Conservation (phyloP, 2,329 filamentous ascomycete species). For the Anthostomella pinea region DNA sequence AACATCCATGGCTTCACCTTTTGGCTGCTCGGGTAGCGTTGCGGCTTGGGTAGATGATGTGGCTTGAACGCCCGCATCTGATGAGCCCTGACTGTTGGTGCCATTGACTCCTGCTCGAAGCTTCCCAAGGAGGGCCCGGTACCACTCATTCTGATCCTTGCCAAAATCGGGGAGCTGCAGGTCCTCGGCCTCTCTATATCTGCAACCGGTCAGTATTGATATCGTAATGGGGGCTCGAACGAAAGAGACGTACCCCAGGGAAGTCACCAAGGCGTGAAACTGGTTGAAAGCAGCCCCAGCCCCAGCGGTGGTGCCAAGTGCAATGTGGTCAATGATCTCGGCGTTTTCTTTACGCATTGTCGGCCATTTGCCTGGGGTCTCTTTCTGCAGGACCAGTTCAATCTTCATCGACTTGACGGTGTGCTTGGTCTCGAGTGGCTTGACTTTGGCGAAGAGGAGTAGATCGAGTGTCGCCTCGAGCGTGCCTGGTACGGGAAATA, state of each 20-base stretch:
- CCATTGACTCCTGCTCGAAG: constrained; percentile 24
- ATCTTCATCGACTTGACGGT: constrained; percentile 75
- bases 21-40: constrained; percentile 4
- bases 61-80: constrained; percentile 8
- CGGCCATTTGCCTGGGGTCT: constrained; percentile 66
- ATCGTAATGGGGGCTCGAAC: not conserved
- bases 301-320: constrained; percentile 10
- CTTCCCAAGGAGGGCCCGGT: constrained; percentile 17
- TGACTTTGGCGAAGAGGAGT: constrained; percentile 64
- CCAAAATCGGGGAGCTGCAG: constrained; percentile 18
- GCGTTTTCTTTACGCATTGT: constrained; percentile 46
- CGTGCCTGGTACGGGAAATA: constrained; percentile 49
- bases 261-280: constrained; percentile 19
- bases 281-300: constrained; percentile 13
- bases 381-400: constrained; percentile 72
- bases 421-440: constrained; percentile 57
- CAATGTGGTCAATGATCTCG: constrained; percentile 27
- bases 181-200: constrained; percentile 18
- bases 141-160: constrained; percentile 21
- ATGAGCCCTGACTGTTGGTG: constrained; percentile 3
- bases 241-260: constrained; percentile 20
- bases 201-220: constrained; percentile 13
- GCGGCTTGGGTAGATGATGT: constrained; percentile 1
- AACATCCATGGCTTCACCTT: constrained; percentile 7
- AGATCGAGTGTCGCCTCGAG: constrained; percentile 52